Base-by-base conservation (phyloP, 1,284 basidiomycete species). In the Heterobasidion parviporum region DNA sequence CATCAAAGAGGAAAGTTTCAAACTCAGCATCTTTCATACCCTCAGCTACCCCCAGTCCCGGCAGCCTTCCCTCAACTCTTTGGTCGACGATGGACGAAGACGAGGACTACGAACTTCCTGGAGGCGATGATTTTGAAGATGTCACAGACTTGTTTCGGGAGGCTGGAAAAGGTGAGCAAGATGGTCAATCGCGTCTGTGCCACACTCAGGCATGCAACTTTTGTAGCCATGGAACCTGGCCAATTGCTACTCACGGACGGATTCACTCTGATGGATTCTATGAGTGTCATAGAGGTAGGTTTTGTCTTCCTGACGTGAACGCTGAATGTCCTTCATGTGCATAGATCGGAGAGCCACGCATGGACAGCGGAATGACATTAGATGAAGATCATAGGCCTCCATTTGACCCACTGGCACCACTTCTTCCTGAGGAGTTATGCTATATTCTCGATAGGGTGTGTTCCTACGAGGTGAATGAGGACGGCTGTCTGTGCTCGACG, bases 311-410 rank as follows among this genome's bases (percentile, higher is more conserved):
- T 26, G 56, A 46, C 36, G 54, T 59, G 50, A 35, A n/a, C 26
- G 12, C 47, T 55, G 41, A 55, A 15, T 55, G n/a, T 46, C 60
- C 51, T 18, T 34, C 57, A 53, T 63, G 49, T 56, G 62, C 58
- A 57, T 45, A 94, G 91, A 93, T 96, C 57, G 91, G 92, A 56
- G 92, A 96, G 68, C 86, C 90, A 10, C 83, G 90, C 14, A 85
- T 96, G 69, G 94, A 98, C 70, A 91, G 83, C 57, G 93, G 94
- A 6, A 75, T 90, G 59, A 75, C 81, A 2, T 67, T 74, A 32
- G 74, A 76, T 58, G 74, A 74, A 45, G 74, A 77, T 34, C 65
- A 67, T 12, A 65, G 68, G 16, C 73, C 72, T 0, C 67, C 70
- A 3, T 96, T 95, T 64, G 75, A 94, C 62, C 83, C 90, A 0